phyloP scores from a whole-genome alignment of 129 eudicot species.

The Oenanthe sinensis region DNA sequence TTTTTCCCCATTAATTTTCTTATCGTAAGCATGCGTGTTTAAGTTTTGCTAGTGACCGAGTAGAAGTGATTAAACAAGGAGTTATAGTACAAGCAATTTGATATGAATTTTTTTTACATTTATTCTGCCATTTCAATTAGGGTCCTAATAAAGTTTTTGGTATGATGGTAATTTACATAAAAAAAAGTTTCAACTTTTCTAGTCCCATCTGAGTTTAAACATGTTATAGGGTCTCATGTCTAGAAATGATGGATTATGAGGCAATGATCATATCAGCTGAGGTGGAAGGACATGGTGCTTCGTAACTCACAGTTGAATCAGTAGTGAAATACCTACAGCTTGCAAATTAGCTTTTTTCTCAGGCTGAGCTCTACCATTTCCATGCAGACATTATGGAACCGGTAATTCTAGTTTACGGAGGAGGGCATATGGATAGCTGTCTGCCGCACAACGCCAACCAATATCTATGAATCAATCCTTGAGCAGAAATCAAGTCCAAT shows the following conservation, averaged over 20 bases:
- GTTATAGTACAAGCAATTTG: not conserved
- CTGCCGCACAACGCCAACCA: conserved; percentile 88
- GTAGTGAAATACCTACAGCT: conserved; percentile 89
- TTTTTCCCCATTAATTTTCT: not conserved
- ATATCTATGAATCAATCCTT: conserved; percentile 81
- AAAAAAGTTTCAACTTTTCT: not conserved
- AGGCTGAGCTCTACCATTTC: conserved; percentile 82
- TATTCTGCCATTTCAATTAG: not conserved
- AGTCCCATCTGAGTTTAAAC: not conserved
- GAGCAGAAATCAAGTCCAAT: conserved; percentile 94
- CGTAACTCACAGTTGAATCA: conserved; percentile 86
- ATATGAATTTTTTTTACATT: not conserved
- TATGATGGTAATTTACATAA: not conserved
- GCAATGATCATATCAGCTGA: conserved; percentile 54
- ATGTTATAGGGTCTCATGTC: conserved; percentile 75
- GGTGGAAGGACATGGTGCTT: conserved; percentile 93
- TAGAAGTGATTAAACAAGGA: not conserved
- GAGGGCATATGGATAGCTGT: conserved; percentile 73
- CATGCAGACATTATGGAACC: conserved; percentile 80
- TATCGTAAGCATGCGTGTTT: not conserved
- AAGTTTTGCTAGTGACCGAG: not conserved
- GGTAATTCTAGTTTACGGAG: conserved; percentile 77
- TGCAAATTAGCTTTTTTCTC: conserved; percentile 84
- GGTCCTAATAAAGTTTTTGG: not conserved
- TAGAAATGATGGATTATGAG: conserved; percentile 31